Base-by-base conservation (phyloP, 345 rosid species). In the Lepidium aucheri region DNA sequence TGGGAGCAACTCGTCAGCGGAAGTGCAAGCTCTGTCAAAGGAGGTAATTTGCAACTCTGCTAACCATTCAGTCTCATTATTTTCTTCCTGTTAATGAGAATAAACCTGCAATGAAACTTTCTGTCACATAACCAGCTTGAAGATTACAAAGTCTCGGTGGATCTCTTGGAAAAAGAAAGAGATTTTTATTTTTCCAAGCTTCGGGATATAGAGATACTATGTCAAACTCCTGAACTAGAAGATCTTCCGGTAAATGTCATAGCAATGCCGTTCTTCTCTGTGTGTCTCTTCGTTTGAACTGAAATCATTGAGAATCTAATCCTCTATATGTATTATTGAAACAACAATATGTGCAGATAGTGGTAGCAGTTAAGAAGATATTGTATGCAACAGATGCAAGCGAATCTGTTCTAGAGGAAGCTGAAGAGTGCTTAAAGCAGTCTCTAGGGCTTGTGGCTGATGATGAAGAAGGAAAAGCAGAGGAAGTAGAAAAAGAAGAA, bases 181-280 rank as follows among this genome's bases (percentile, higher is more conserved):
- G 96, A 94, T 53, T 94, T 94, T 76, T 94, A 94, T 90, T 80
- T 85, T 73, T 81, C 90, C 10, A 94, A 94, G 76, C 69, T 94
- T 56, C 83, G 99, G 56, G 96, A 88, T 63, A 73, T 90, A 57
- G 96, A 90, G 73, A 80, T 86, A 71, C 87, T 90, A 35, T 90
- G 96, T 61, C 97, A 88, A 80, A 70, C 84, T 65, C 86, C 95
- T 9, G 86, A 81, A 41, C 40, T 85, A 39, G 97, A 84, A 63
- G 76, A 79, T 44, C 38, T 84, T 39, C 92, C 95, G 40, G 99
- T 90, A 70, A 80, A 30, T 52, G 7, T 34, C 65, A 20, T 40
- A 32, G 30, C 65, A 52, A 41, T 49, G 32, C 18, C 15, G 8
- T 22, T 13, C 2, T 46, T 54, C 18, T 17, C 17, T 33, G 56